phyloP scores from a whole-genome alignment of 352 stramenopile genomes.

The Phytophthora hybrid region DNA sequence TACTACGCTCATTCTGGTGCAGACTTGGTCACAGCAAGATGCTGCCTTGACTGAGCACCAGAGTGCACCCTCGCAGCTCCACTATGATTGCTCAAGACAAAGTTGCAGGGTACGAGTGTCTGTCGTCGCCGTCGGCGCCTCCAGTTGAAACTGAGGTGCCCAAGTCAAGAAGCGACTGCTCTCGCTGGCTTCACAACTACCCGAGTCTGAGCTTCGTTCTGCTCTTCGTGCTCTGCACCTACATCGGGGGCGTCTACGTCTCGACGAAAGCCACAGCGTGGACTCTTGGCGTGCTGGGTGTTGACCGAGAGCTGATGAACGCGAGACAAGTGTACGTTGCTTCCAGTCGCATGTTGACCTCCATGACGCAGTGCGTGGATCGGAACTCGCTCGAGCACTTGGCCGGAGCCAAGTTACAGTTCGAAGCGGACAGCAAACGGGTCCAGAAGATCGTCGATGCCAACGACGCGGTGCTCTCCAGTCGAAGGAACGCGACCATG shows the following conservation, averaged over 20 bases:
- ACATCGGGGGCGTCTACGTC: constrained; percentile 52
- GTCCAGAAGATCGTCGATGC: constrained; percentile 41
- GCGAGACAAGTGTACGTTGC: constrained; percentile 43
- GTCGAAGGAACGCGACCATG: constrained; percentile 28
- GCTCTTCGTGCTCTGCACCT: constrained; percentile 52
- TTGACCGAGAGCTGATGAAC: constrained; percentile 36
- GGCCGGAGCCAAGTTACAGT: constrained; percentile 34
- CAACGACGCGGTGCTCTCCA: constrained; percentile 33
- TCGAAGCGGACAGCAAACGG: constrained; percentile 33
- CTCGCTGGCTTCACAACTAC: constrained; percentile 48
- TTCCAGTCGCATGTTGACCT: constrained; percentile 42
- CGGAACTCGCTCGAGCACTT: constrained; percentile 37
- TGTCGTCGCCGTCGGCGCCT: constrained; percentile 33
- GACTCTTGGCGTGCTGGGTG: constrained; percentile 39
- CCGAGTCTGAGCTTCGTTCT: constrained; percentile 64
- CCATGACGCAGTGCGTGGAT: constrained; percentile 49
- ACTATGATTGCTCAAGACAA: constrained; percentile 18
- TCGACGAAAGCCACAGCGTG: constrained; percentile 47
- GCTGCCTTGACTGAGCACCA: constrained; percentile 28
- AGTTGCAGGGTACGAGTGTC: constrained; percentile 12
- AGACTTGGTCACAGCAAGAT: constrained; percentile 14
- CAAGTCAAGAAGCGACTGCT: background rate
- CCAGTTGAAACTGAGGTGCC: constrained; percentile 1
- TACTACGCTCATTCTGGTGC: constrained; percentile 4
- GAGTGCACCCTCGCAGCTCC: constrained; percentile 33